Evolutionary conservation across 129 eudicot species (phyloP).

Genomic region (Escallonia herrerae): DNA sequence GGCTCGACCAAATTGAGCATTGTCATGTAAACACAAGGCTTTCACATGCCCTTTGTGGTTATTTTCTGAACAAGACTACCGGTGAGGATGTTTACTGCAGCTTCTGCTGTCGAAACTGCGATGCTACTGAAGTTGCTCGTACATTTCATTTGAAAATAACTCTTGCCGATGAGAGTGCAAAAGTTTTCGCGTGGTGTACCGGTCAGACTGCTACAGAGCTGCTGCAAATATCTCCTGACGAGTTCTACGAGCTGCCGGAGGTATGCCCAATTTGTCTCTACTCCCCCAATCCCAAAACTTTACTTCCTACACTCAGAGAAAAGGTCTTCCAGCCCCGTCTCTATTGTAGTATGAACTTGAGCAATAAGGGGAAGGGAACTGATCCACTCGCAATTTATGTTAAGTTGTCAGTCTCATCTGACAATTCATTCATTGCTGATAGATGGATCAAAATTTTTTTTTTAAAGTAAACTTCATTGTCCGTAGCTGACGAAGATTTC

Average conservation of each 20-base stretch:
- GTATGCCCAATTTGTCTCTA: slow-evolving; percentile 21
- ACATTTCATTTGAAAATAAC: slow-evolving; percentile 65
- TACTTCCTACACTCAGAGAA: neutral
- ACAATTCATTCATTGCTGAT: no score
- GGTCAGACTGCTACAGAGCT: slow-evolving; percentile 80
- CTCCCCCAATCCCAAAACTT: neutral
- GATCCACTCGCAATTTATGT: no score
- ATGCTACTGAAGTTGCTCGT: slow-evolving; percentile 34
- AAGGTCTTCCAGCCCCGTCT: no score
- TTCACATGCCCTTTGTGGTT: slow-evolving; percentile 62
- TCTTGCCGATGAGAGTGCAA: slow-evolving; percentile 61
- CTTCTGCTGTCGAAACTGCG: slow-evolving; percentile 54
- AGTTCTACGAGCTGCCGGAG: slow-evolving; percentile 71
- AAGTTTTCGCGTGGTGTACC: slow-evolving; percentile 72
- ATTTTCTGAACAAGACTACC: slow-evolving; percentile 27
- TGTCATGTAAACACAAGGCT: slow-evolving; percentile 56
- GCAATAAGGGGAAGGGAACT: no score
- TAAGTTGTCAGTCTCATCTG: no score
- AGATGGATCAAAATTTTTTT: no score
- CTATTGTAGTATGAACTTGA: no score
- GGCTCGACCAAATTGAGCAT: slow-evolving; percentile 74
- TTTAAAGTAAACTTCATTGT: no score
- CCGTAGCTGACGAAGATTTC: no score
- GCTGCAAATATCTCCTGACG: slow-evolving; percentile 85
- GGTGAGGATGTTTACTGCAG: slow-evolving; percentile 45